These are phyloP conservation scores for Schwanniomyces sp. DNA, from an alignment of 805 yeast species.

Conservation along the genomic window DNA sequence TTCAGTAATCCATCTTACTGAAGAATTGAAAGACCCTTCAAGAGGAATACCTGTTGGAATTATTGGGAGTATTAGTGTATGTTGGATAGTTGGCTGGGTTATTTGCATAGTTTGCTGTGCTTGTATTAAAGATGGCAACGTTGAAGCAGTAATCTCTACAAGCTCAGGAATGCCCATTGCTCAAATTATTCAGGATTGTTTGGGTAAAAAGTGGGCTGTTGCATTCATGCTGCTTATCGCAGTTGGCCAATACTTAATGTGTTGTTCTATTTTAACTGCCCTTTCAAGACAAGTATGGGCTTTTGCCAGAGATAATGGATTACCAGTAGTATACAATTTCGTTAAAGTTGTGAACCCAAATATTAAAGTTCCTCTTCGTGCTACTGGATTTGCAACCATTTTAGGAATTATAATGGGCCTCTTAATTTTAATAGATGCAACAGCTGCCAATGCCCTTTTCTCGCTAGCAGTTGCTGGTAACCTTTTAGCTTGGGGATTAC, in stretches of 20 bases:
- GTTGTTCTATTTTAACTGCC: conserved; percentile 60
- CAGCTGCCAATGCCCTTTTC: conserved; percentile 70
- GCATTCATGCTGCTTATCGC: conserved; percentile 61
- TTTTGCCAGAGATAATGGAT: conserved; percentile 73
- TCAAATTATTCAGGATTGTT: conserved; percentile 59
- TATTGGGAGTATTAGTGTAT: conserved; percentile 53
- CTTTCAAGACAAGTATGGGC: conserved; percentile 74
- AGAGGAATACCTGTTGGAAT: conserved; percentile 67
- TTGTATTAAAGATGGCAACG: conserved; percentile 48
- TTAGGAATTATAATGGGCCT: conserved; percentile 55
- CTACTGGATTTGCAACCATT: conserved; percentile 55
- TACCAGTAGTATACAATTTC: conserved; percentile 55
- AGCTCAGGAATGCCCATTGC: conserved; percentile 64
- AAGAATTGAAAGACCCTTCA: conserved; percentile 65
- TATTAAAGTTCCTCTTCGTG: conserved; percentile 64
- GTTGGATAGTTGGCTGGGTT: conserved; percentile 60
- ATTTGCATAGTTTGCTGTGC: conserved; percentile 55
- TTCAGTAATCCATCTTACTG: conserved; percentile 70
- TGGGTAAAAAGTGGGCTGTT: conserved; percentile 65
- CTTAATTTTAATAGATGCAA: conserved; percentile 54
- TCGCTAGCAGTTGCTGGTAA: conserved; percentile 63
- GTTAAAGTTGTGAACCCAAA: conserved; percentile 58
- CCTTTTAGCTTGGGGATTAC: conserved; percentile 60
- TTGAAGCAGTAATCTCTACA: conserved; percentile 41
- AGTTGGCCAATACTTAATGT: conserved; percentile 65